Evolutionary conservation across 257 asterid genomes (phyloP).

Genomic region (Fraxinus americana): DNA sequence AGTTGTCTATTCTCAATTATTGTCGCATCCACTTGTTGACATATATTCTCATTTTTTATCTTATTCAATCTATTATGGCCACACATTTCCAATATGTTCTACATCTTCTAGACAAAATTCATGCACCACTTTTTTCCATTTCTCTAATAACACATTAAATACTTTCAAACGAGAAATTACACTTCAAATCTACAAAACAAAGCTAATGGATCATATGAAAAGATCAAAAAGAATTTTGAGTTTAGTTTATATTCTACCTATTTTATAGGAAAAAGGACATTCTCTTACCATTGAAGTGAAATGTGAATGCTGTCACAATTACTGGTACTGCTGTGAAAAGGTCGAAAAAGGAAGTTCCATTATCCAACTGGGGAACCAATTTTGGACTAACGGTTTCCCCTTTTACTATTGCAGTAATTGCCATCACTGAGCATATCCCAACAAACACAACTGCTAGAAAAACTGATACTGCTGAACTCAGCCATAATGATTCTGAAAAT

Average conservation of each 20-base stretch:
- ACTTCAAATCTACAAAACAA: no score
- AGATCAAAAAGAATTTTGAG: not conserved
- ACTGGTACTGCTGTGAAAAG: constrained; percentile 94
- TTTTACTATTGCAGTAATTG: constrained; percentile 60
- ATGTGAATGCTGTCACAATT: constrained; percentile 88
- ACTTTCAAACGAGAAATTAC: no score
- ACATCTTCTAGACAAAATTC: no score
- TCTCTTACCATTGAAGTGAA: constrained; percentile 86
- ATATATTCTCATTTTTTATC: no score
- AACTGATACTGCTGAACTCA: constrained; percentile 77
- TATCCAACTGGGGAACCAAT: constrained; percentile 58
- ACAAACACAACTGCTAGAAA: constrained; percentile 80
- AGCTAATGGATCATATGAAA: not conserved
- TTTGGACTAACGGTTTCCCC: constrained; percentile 68
- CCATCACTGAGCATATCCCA: constrained; percentile 82
- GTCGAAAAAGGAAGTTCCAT: constrained; percentile 71
- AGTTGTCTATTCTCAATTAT: no score
- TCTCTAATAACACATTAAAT: no score
- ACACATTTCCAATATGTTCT: no score
- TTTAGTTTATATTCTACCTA: no score
- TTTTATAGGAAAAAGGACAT: not conserved
- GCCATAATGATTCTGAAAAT: constrained; percentile 77
- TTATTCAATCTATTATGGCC: no score
- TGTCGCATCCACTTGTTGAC: no score
- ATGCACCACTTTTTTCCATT: no score